These are phyloP conservation scores for Fusarium sp. DNA, from an alignment of 2,329 filamentous ascomycete genomes.

Conservation along the genomic window DNA sequence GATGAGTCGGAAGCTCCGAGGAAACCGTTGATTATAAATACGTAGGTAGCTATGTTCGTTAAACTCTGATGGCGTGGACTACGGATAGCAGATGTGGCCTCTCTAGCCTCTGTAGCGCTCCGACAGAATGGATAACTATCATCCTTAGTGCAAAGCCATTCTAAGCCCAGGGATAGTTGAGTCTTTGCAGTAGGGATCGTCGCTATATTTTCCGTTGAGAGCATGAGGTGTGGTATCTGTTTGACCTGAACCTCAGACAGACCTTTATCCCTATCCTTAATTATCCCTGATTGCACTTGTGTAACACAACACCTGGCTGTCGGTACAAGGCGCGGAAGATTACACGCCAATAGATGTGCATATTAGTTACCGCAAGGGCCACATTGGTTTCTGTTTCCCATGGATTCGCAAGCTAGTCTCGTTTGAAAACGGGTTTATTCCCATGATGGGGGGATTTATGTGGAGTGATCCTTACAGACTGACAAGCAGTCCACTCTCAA, in stretches of 20 bases:
- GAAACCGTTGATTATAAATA: not conserved
- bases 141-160: not conserved
- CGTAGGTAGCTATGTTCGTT: not conserved
- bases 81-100: not conserved
- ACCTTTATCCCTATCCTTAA: constrained; percentile 6
- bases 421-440: constrained; percentile 16
- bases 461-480: not conserved
- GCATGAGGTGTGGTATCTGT: not conserved
- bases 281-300: not conserved
- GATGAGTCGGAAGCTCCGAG: not conserved
- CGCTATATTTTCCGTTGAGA: not conserved
- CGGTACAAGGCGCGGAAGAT: constrained; percentile 27
- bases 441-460: not conserved
- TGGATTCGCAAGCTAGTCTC: constrained; percentile 23
- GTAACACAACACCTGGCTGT: constrained; percentile 26
- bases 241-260: not conserved
- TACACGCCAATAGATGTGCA: constrained; percentile 34
- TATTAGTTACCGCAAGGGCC: constrained; percentile 19
- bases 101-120: not conserved
- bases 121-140: constrained; percentile 4
- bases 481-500: not conserved
- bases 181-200: not conserved
- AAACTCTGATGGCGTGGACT: not conserved
- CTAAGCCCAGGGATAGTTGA: not conserved
- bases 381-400: not conserved